Base-by-base conservation (phyloP, 129 eudicot species). In the Flaveria robusta region DNA sequence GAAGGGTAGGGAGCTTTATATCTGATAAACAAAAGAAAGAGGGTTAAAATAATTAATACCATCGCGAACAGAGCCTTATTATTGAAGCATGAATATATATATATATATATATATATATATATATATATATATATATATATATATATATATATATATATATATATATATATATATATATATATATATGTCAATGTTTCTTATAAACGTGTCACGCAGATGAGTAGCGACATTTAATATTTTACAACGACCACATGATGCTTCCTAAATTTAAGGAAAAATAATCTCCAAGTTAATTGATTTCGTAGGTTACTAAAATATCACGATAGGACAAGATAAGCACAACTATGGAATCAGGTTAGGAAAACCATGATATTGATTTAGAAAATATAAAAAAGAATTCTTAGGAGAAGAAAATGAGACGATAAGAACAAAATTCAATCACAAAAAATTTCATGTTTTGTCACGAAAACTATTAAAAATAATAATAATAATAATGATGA, bases 221-320 rank as follows among this genome's bases (percentile, higher is more conserved):
- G 60, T 18, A 18, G 18, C 60, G 9, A 20, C 24, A 71, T 29
- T 22, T 27, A 68, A 34, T 71, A 46, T 71, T 71, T 43, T 49
- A 49, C 77, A 79, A 79, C 83, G 23, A 79, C 78, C 78, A 79
- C 83, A 79, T 71, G 72, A 50, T 79, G 66, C 23, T 50, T 79
- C 77, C 78, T 71, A 23, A 71, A 71, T 29, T 79, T 71, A 63
- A 79, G 83, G 68, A 18, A 79, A 77, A 79, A 70, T 78, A 49
- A 63, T 71, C 34, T 71, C 72, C 39, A 70, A 78, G 20, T 46
- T 27, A 70, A 46, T 70, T 27, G 76, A 46, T 70, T 77, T 43
- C 50, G 26, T 71, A 64, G 58, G 71, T 71, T 71, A 66, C 83
- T 50, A 49, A n/a, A 41, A 63, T 63, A 62, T 64, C 73, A 71